Base-by-base conservation (phyloP, 352 stramenopile genomes). In the Pythium myriotylum region DNA sequence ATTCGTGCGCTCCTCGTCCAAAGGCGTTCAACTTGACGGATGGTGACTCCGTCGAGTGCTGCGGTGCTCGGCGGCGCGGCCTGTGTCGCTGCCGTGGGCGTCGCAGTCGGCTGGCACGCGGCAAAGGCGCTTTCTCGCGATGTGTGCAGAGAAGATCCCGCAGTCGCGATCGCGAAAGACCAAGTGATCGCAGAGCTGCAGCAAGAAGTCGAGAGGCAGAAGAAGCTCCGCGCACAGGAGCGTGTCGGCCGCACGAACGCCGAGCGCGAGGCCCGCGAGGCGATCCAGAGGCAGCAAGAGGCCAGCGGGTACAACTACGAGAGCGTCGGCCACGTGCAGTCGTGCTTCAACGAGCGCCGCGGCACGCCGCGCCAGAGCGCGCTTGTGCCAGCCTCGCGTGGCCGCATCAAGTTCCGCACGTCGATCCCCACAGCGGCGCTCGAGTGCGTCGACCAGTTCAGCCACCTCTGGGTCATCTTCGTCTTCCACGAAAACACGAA, bases 401-500 rank as follows among this genome's bases (percentile, higher is more conserved):
- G 83, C 2, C 81, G 81, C 39, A 85, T 97, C 59, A 75, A 77
- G 50, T 91, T 97, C 53, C 81, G 80, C 59, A 81, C 84, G 33
- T 84, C 61, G 64, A 81, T 97, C 39, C 81, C 89, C 8, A 76
- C 83, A 4, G 74, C 81, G 0, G 77, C 88, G 43, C 81, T 97
- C 35, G 78, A 94, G 59, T 79, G 81, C 45, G 69, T 97, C 9
- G 80, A 92, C 55, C 77, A 95, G 62, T 97, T 94, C 66, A 94
- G 81, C 58, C 89, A 97, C 62, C 48, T 94, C 17, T 97, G 89
- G 89, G 84, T 97, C n/a, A 67, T 97, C 52, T 97, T 97, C 37
- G 84, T 94, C 50, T 97, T 97, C 63, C 89, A 97, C 45, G 84
- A 94, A 61, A 97, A 97, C 74, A 97, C 89, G 8, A 97, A 97